Conservation (phyloP, 495 filamentous ascomycete species). For the Aspergillus olivimuriae region DNA sequence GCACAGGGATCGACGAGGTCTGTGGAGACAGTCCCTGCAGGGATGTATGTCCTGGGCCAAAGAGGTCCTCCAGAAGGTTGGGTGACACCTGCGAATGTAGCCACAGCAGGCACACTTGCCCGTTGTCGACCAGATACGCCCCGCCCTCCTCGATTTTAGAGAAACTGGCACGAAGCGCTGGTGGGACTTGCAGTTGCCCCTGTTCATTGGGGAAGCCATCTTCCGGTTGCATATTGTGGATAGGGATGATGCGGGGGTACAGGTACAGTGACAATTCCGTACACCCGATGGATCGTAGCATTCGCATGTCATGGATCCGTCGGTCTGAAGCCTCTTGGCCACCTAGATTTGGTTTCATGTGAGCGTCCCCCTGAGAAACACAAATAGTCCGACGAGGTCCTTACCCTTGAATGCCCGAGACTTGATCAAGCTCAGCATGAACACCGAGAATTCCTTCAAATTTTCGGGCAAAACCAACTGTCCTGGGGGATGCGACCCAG, state of each 20-base stretch:
- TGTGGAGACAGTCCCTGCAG: slow-evolving; percentile 74
- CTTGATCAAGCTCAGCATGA: slow-evolving; percentile 88
- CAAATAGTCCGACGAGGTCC: background rate
- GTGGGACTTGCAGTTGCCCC: slow-evolving; percentile 71
- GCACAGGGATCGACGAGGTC: slow-evolving; percentile 59
- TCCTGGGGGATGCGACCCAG: slow-evolving; percentile 78
- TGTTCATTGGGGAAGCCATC: slow-evolving; percentile 88
- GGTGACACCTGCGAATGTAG: slow-evolving; percentile 68
- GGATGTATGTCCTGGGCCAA: slow-evolving; percentile 68
- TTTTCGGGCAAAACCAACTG: slow-evolving; percentile 94
- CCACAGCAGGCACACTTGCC: slow-evolving; percentile 86
- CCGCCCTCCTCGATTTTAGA: slow-evolving; percentile 88
- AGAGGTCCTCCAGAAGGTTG: slow-evolving; percentile 85
- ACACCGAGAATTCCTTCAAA: slow-evolving; percentile 96
- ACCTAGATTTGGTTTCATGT: slow-evolving; percentile 22
- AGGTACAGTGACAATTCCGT: slow-evolving; percentile 86
- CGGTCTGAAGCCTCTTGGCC: slow-evolving; percentile 90
- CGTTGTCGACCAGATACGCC: slow-evolving; percentile 96
- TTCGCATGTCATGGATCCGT: slow-evolving; percentile 81
- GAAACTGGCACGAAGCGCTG: slow-evolving; percentile 74
- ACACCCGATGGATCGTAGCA: slow-evolving; percentile 80
- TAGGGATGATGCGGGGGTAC: slow-evolving; percentile 85
- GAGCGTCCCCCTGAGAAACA: background rate
- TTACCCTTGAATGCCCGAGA: slow-evolving; percentile 84
- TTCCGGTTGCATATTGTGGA: slow-evolving; percentile 71